phyloP scores from a whole-genome alignment of 768 basidiomycete genomes.

The Xerocomellus intermedius region DNA sequence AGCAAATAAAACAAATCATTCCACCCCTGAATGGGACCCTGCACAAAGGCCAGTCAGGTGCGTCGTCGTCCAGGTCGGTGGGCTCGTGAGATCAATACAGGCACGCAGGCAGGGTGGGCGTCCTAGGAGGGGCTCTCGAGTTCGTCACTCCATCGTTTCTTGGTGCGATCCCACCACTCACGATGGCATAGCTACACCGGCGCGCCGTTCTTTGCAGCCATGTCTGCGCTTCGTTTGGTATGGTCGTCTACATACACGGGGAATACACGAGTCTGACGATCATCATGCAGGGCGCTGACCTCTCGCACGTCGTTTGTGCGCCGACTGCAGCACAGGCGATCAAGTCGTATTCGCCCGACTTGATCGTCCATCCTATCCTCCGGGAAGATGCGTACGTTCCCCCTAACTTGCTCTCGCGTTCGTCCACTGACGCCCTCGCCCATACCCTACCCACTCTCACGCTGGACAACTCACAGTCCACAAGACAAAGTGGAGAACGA shows the following conservation, averaged over 20 bases:
- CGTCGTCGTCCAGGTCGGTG: constrained; percentile 16
- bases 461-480: constrained; percentile 36
- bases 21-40: constrained; percentile 86
- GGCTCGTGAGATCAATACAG: background rate
- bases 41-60: constrained; percentile 94
- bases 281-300: constrained; percentile 76
- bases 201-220: constrained; percentile 93
- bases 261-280: background rate
- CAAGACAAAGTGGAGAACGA: constrained; percentile 46
- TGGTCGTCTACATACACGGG: background rate
- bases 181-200: constrained; percentile 78
- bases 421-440: background rate
- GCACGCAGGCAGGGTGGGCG: constrained; percentile 76
- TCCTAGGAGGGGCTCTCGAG: constrained; percentile 94
- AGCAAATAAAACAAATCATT: constrained; percentile 78
- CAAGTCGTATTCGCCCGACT: constrained; percentile 94
- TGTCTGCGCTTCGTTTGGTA: constrained; percentile 85
- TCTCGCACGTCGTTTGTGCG: constrained; percentile 97
- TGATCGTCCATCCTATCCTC: constrained; percentile 96
- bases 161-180: background rate
- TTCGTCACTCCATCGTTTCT: constrained; percentile 38
- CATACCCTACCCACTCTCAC: no score
- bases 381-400: constrained; percentile 57
- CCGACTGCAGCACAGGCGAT: constrained; percentile 90
- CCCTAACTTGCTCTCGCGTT: background rate